Evolutionary conservation across 768 basidiomycete species (phyloP).

Genomic region (Agaricus subrufescens): DNA sequence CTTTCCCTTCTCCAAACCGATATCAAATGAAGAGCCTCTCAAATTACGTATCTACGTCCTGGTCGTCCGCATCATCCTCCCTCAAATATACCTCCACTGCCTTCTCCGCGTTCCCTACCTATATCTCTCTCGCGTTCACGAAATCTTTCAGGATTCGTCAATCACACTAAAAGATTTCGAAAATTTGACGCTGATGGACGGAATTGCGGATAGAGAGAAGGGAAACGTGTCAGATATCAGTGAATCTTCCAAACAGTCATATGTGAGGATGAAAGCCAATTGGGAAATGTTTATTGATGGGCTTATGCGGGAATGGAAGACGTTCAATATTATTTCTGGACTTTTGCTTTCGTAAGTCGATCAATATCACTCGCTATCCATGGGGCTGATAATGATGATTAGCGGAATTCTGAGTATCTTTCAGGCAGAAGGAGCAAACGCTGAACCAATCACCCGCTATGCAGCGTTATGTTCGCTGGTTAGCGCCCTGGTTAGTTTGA

Average conservation of each 20-base stretch:
- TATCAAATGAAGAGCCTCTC: neutral
- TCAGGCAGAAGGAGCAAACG: slow-evolving; percentile 30
- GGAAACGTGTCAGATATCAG: neutral
- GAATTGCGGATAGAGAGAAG: slow-evolving; percentile 4
- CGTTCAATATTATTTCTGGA: slow-evolving; percentile 13
- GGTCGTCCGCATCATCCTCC: slow-evolving; percentile 25
- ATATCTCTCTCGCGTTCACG: slow-evolving; percentile 65
- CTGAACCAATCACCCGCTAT: slow-evolving; percentile 48
- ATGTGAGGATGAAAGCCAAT: slow-evolving; percentile 15
- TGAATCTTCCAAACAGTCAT: slow-evolving; percentile 12
- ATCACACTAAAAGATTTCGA: slow-evolving; percentile 54
- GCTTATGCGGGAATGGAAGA: slow-evolving; percentile 14
- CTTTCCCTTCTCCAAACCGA: slow-evolving; percentile 7
- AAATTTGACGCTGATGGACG: slow-evolving; percentile 31
- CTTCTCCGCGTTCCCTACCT: slow-evolving; percentile 56
- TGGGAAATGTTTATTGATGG: slow-evolving; percentile 13
- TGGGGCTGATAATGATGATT: neutral
- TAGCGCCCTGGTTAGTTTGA: slow-evolving; percentile 56
- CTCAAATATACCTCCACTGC: slow-evolving; percentile 26
- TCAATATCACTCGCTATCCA: neutral
- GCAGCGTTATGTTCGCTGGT: slow-evolving; percentile 49
- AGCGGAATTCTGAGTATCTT: slow-evolving; percentile 27
- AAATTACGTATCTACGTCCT: slow-evolving; percentile 7
- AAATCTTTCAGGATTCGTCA: slow-evolving; percentile 61
- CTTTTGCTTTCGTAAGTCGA: slow-evolving; percentile 8